Base-by-base conservation (phyloP, 2,329 filamentous ascomycete genomes). In the Passalora sequoiae region DNA sequence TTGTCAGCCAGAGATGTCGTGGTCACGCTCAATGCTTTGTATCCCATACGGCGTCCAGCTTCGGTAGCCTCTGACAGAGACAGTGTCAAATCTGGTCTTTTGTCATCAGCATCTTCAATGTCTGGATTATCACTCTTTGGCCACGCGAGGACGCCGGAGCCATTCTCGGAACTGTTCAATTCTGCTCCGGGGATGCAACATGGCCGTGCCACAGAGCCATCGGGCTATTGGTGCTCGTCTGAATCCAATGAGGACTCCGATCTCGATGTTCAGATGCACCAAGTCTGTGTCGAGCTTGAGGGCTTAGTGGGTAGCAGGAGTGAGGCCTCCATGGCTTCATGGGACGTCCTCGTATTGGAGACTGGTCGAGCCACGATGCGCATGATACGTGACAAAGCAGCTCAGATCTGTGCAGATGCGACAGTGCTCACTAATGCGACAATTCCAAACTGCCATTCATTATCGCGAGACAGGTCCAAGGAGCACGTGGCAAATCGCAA, bases 11-110 rank as follows among this genome's bases (percentile, higher is more conserved):
- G 84, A 29, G 89, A 96, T 62, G 70, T 94, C 53, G 72, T 84
- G 25, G 89, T 86, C 2, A 69, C 94, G 56, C 78, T 94, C 50
- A 87, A 92, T 63, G 83, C 84, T 8, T 76, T 96, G 10, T 94
- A 89, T 59, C 89, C 89, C 0, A 83, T 87, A 57, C 75, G 76
- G 41, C 73, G 83, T 29, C 81, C 84, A 1, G 72, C 74, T 25
- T 86, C 83, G 1, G 72, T 66, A 25, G 53, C 72, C 54, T 60
- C 70, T 56, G 58, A 68, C 54, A 57, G 66, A 60, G 60, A 74
- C 50, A 63, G 71, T 43, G 74, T 78, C 27, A 65, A 62, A n/a
- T 66, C 64, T 16, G 68, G 70, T 3, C 55, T 72, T 17, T 60
- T 62, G 6, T 75, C 72, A 0, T 70, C 70, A 10, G 68, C 71